phyloP scores from a whole-genome alignment of 768 basidiomycete species.

The Omphalotus guepiniiformis region DNA sequence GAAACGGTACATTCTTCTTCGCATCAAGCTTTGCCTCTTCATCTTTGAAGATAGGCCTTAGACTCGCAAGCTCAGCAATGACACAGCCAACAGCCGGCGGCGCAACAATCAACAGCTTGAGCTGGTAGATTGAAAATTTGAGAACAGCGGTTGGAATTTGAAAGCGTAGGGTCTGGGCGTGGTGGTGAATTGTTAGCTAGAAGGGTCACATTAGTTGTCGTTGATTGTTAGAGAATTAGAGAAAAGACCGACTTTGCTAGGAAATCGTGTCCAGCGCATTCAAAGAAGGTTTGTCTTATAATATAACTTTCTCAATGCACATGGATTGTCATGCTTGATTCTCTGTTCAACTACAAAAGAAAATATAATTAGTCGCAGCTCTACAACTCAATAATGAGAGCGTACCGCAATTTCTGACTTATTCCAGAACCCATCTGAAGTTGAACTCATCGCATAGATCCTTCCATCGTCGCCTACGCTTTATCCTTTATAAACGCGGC shows the following conservation, averaged over 20 bases:
- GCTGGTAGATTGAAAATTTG: constrained; percentile 91
- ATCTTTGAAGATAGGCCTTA: constrained; percentile 97
- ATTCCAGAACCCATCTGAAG: constrained; percentile 98
- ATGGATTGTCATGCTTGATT: constrained; percentile 89
- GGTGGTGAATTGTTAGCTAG: constrained; percentile 99
- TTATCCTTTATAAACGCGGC: constrained; percentile 99
- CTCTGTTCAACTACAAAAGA: too few species aligned
- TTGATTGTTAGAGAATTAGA: too few species aligned
- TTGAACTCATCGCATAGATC: constrained; percentile 97
- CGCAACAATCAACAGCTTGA: constrained; percentile 92
- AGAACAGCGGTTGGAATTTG: constrained; percentile 75
- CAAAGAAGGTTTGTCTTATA: constrained; percentile 98
- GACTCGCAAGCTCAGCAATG: constrained; percentile 88
- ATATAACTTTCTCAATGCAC: constrained; percentile 87
- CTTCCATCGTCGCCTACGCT: constrained; percentile 61
- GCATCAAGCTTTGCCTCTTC: constrained; percentile 97
- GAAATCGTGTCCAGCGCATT: constrained; percentile 98
- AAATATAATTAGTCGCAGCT: too few species aligned
- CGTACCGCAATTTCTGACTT: constrained; percentile 95
- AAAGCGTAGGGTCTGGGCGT: constrained; percentile 83
- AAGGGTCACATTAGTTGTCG: too few species aligned
- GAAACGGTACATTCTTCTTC: constrained; percentile 97
- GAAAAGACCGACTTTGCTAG: too few species aligned
- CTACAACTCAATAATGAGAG: constrained; percentile 89
- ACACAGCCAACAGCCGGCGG: constrained; percentile 99